These are phyloP conservation scores for Taxawa tesnikishii DNA, from an alignment of 2,329 filamentous ascomycete species.

Conservation along the genomic window DNA sequence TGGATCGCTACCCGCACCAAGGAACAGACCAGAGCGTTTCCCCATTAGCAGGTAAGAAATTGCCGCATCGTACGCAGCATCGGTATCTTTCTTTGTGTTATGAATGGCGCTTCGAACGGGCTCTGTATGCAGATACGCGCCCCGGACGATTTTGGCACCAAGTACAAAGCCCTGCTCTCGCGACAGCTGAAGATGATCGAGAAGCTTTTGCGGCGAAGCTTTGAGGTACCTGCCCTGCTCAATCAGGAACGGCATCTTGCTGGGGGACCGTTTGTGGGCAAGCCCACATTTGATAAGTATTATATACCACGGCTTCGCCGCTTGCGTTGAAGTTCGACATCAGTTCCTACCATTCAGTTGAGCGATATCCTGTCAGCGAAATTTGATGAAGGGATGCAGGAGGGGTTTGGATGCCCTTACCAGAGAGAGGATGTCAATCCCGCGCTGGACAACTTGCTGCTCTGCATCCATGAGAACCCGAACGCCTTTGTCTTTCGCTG, in stretches of 20 bases:
- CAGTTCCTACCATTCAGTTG: no score
- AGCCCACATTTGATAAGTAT: neutral
- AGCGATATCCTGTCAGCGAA: no score
- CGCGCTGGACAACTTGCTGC: constrained; percentile 1
- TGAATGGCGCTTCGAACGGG: constrained; percentile 1
- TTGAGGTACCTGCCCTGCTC: constrained; percentile 1
- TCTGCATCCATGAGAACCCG: constrained; percentile 4
- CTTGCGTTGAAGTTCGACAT: constrained; percentile 2
- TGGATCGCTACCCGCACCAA: no score
- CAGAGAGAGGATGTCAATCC: constrained; percentile 1
- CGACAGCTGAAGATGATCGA: neutral
- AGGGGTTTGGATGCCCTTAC: no score
- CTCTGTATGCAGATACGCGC: constrained; percentile 1
- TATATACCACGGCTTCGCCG: constrained; percentile 1
- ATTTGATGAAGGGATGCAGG: no score
- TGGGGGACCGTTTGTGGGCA: no score
- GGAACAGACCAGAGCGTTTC: no score
- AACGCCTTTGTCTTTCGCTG: neutral
- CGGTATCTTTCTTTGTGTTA: no score
- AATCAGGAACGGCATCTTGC: no score
- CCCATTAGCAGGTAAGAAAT: no score
- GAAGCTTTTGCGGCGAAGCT: neutral
- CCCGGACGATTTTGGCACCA: constrained; percentile 2
- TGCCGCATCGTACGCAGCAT: no score
- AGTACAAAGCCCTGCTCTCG: neutral